Percentiles rank a stretch among this genome's conserved stretches.
phyloP scores from a whole-genome alignment of 2,329 filamentous ascomycete genomes.

The Neofusicoccum umdonicola region DNA sequence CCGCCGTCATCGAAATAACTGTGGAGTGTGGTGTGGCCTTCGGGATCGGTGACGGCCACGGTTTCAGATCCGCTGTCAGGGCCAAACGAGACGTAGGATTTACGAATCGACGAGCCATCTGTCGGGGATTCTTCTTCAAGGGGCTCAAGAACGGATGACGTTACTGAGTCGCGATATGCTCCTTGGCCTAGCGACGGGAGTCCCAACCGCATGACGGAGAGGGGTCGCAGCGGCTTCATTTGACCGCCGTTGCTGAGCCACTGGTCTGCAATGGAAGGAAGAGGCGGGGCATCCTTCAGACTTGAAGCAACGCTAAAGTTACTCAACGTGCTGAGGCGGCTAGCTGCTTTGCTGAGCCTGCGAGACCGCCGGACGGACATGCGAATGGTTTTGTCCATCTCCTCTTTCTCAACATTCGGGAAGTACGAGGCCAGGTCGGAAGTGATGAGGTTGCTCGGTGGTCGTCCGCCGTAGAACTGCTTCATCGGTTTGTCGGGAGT shows the following conservation, averaged over 20 bases:
- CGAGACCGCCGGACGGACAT: conserved; percentile 88
- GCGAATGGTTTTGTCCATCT: conserved; percentile 92
- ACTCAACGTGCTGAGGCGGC: conserved; percentile 88
- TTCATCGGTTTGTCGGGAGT: conserved; percentile 58
- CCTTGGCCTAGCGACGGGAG: conserved; percentile 39
- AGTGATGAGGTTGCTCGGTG: conserved; percentile 94
- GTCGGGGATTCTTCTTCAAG: conserved; percentile 85
- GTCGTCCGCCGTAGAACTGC: conserved; percentile 86
- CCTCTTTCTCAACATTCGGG: conserved; percentile 87
- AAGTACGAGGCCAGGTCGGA: conserved; percentile 97
- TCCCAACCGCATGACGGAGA: conserved; percentile 60
- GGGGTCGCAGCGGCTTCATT: conserved; percentile 52
- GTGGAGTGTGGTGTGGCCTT: conserved; percentile 64
- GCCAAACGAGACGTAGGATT: conserved; percentile 89
- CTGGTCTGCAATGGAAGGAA: conserved; percentile 90
- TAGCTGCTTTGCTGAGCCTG: conserved; percentile 87
- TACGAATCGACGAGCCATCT: conserved; percentile 73
- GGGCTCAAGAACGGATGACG: conserved; percentile 84
- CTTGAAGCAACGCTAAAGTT: conserved; percentile 91
- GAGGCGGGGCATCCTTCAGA: conserved; percentile 86
- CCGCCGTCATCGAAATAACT: conserved; percentile 84
- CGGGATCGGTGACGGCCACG: conserved; percentile 73
- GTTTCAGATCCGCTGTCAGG: conserved; percentile 68
- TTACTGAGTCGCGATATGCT: conserved; percentile 81
- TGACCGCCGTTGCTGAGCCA: conserved; percentile 66